Base-by-base conservation (phyloP, 2,329 filamentous ascomycete species). In the Aspergillus luchuensis region DNA sequence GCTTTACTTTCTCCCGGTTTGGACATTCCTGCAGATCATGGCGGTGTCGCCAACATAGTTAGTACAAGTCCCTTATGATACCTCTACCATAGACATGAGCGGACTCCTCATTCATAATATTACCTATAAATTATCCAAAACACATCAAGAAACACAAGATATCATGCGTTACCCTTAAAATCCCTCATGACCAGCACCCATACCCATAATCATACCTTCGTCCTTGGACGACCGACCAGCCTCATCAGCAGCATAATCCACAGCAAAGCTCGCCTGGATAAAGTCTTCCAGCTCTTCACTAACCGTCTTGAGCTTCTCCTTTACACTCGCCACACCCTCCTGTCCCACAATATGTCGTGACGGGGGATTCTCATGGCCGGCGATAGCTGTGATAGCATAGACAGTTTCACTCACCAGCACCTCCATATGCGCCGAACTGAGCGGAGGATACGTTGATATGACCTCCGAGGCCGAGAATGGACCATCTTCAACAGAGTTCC, bases 201-300 rank as follows among this genome's bases (percentile, higher is more conserved):
- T 59, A 23, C 55, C 59, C 25, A 30, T 30, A 19, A 17, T 30
- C 38, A 59, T 56, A 51, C 48, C 57, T 43, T 69, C 67, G 17
- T 67, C 66, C 59, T 62, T 65, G 45, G 61, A 61, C 8, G 60
- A 51, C 53, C 65, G 67, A 48, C 52, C 63, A 33, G 68, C 63
- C 61, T 72, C 69, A 62, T 76, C 72, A 36, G 66, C 66, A 41
- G 71, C 72, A 61, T 78, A 76, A 74, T 97, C 93, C 15, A 95
- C 92, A 0, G 91, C 89, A 66, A 90, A 83, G 70, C 92, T 97
- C 25, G 92, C 89, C 69, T 96, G 92, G 28, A 97, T 89, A 76
- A 98, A 98, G 67, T 98, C 95, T 75, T 98, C 95, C 59, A 98
- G 80, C 79, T 98, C 95, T 74, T 98, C 93, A 64, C 92, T 96